These are phyloP conservation scores for Chrysosporium keratinophilum DNA, from an alignment of 2,329 filamentous ascomycete genomes.

Conservation along the genomic window DNA sequence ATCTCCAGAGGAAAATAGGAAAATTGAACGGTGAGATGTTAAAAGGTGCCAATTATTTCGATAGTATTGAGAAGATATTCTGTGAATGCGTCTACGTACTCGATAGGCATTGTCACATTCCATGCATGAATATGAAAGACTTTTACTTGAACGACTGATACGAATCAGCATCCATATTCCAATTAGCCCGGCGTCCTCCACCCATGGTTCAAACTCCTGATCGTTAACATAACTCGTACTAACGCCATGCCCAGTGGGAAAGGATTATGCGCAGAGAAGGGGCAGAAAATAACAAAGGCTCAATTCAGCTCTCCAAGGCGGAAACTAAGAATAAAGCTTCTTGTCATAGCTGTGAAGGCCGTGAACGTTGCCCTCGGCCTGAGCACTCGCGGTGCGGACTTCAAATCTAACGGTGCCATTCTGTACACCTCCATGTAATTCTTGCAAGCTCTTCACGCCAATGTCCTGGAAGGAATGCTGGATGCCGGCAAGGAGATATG, in stretches of 20 bases:
- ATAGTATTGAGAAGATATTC: no score
- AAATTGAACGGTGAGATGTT: no score
- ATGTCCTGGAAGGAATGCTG: constrained; percentile 98
- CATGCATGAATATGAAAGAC: neutral
- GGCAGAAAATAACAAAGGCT: constrained; percentile 16
- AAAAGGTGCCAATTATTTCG: no score
- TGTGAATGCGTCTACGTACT: neutral
- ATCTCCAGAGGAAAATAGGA: no score
- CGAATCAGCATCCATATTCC: neutral
- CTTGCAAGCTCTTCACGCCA: constrained; percentile 67
- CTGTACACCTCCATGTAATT: constrained; percentile 64
- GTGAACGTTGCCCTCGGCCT: constrained; percentile 94
- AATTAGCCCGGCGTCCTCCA: neutral
- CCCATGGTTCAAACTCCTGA: constrained; percentile 1
- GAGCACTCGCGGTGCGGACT: constrained; percentile 83
- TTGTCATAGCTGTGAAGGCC: constrained; percentile 97
- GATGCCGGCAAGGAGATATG: constrained; percentile 87
- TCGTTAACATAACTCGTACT: neutral
- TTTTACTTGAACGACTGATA: neutral
- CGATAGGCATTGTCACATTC: neutral
- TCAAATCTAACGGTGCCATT: constrained; percentile 79
- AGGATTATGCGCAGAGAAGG: constrained; percentile 12
- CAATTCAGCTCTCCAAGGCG: neutral
- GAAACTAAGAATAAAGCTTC: constrained; percentile 81
- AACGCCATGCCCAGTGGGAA: neutral